phyloP scores from a whole-genome alignment of 257 asterid species.

The Capsicum pubescens region DNA sequence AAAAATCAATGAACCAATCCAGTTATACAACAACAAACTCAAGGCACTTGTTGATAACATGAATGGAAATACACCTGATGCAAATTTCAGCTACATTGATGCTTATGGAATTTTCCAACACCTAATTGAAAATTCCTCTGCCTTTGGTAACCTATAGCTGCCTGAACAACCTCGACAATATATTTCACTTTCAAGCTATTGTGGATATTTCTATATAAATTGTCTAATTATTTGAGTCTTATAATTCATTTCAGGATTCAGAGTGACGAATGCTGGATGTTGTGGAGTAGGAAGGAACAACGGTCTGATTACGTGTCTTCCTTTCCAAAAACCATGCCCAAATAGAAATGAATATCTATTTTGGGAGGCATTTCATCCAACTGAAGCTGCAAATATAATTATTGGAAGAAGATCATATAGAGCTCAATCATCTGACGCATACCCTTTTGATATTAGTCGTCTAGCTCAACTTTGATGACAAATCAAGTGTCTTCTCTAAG shows the following conservation, averaged over 20 bases:
- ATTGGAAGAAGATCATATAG: slow-evolving; percentile 38
- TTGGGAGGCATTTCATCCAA: slow-evolving; percentile 45
- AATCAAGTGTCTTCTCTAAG: background rate
- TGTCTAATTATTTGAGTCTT: background rate
- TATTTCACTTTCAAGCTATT: background rate
- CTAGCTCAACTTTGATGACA: slow-evolving; percentile 32
- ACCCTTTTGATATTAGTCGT: slow-evolving; percentile 38
- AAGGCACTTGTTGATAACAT: slow-evolving; percentile 33
- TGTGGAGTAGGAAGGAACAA: slow-evolving; percentile 45
- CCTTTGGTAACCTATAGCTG: slow-evolving; percentile 32
- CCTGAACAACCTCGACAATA: too few relatives aligned
- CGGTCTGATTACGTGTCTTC: slow-evolving; percentile 42
- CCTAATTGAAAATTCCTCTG: slow-evolving; percentile 34
- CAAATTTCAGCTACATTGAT: slow-evolving; percentile 36
- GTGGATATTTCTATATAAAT: background rate
- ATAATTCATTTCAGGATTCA: slow-evolving; percentile 29
- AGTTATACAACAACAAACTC: slow-evolving; percentile 36
- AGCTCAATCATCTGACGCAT: slow-evolving; percentile 41
- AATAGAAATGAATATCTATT: slow-evolving; percentile 33
- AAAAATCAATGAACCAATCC: slow-evolving; percentile 32
- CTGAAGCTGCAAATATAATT: slow-evolving; percentile 37
- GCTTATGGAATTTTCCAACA: slow-evolving; percentile 46
- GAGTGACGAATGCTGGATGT: slow-evolving; percentile 42
- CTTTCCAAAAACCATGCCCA: slow-evolving; percentile 37
- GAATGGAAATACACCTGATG: slow-evolving; percentile 31